Evolutionary conservation across 192 early-diverging fungal species (phyloP), one percentile per base, ranked within the genome.

Genomic region (Backusella psychrophila): DNA sequence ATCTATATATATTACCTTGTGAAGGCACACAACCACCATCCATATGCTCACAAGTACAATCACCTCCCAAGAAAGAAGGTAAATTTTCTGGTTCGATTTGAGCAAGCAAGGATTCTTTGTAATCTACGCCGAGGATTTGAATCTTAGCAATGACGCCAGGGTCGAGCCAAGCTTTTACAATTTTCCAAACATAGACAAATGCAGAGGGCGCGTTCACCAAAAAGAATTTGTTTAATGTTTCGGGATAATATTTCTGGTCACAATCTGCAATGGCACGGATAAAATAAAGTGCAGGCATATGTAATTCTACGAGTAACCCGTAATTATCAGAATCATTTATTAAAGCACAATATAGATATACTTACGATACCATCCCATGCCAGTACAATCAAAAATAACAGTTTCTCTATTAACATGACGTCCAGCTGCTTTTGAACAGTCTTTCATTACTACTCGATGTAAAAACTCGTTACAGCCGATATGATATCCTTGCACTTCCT

Each of bases 191-290:
- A 33, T 87, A 89, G 49, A 92, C 87, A 87, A 99, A 99, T 56
- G 96, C 89, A 72, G 86, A 90, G 5, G 97, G 97, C 68, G 95
- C 92, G 82, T 99, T 99, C 79, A 99, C 94, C 41, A 99, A 89
- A 74, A 91, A 98, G 71, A 97, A 93, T 76, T 92, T 94, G 77
- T 93, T 91, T 72, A 98, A 87, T 81, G 92, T 94, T 82, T 98
- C 97, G 15, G 97, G 97, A 76, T 99, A 99, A 78, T 96, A 93
- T 72, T 95, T 92, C 79, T 97, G 96, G 77, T 96, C 96, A 80
- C 93, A 91, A 56, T 92, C 88, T 33, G 93, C 89, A 66, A 98
- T 89, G 73, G 90, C 88, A 46, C 90, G 84, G 65, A 92, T 81
- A 82, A 91, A 90, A 42, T 90, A 87, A 49, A 94, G 80, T 12